Percentiles rank a stretch among this genome's conserved stretches.
Conservation (phyloP, 2,329 filamentous ascomycete species). For the Fusarium euwallaceae region DNA sequence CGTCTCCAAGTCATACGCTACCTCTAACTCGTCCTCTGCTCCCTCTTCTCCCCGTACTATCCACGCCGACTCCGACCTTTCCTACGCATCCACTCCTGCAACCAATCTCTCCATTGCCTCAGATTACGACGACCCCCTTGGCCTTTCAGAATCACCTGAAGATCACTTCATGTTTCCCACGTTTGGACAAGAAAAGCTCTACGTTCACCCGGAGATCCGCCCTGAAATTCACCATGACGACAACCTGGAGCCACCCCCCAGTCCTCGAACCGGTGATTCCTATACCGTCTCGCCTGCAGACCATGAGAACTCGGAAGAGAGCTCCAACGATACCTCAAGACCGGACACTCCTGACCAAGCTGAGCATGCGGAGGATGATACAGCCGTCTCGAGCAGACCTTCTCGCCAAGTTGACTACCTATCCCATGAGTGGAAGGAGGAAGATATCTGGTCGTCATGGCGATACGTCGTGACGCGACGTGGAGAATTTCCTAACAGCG, state of each 20-base stretch:
- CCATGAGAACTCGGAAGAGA: constrained; percentile 61
- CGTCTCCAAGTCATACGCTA: constrained; percentile 58
- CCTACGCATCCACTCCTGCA: constrained; percentile 72
- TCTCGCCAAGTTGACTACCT: constrained; percentile 95
- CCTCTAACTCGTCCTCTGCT: constrained; percentile 65
- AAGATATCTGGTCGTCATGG: constrained; percentile 99
- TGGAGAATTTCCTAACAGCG: constrained; percentile 83
- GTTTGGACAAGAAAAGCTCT: constrained; percentile 63
- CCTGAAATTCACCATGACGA: constrained; percentile 49
- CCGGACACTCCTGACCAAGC: constrained; percentile 69
- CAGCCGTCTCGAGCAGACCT: constrained; percentile 78
- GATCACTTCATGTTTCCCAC: constrained; percentile 63
- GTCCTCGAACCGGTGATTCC: constrained; percentile 64
- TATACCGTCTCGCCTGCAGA: constrained; percentile 67
- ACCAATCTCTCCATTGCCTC: constrained; percentile 74
- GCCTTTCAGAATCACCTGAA: constrained; percentile 59
- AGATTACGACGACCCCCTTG: constrained; percentile 64
- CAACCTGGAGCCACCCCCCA: constrained; percentile 63
- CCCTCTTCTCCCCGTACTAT: constrained; percentile 69
- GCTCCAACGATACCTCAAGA: constrained; percentile 59
- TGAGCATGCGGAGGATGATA: constrained; percentile 82
- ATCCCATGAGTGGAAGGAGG: constrained; percentile 92
- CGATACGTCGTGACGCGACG: constrained; percentile 88
- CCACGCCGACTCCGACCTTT: constrained; percentile 66
- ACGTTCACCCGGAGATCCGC: constrained; percentile 48